Evolutionary conservation across 139 green algal genomes (phyloP), one percentile per base, ranked within the genome.

Genomic region (Desmodesmus armatus): DNA sequence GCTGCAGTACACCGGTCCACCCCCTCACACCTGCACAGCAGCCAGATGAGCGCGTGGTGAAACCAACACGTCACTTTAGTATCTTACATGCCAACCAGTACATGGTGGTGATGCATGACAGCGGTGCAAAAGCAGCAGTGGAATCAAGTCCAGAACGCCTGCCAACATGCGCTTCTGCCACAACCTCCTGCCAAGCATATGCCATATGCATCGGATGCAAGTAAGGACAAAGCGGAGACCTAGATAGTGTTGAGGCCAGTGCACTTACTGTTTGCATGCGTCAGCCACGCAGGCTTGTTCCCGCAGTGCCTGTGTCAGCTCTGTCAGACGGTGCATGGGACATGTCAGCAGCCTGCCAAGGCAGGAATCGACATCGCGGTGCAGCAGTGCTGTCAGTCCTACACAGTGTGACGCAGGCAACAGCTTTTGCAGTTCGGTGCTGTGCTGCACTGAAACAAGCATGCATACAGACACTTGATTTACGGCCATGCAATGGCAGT

Each of bases 361-460:
- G n/a, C n/a, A n/a, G n/a, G n/a, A n/a, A n/a, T n/a, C n/a, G n/a
- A n/a, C 6, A 89, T 90, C 67, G 94, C 73, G 63, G 87, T 55
- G 5, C 49, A 82, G 71, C 92, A 95, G 29, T 89, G 69, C 29
- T 41, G 21, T 37, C 87, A 71, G 21, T 85, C 66, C 3, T 91
- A 80, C 1, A 77, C 83, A 70, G 92, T 83, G n/a, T 67, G 65
- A 4, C 0, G 1, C 4, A 63, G 60, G 63, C 90, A 43, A 83
- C 90, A 95, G 0, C 21, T 23, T 29, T 87, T 92, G 3, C 92
- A 85, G 0, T 90, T 90, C 72, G 94, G 92, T n/a, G n/a, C n/a
- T n/a, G n/a, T n/a, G n/a, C n/a, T n/a, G n/a, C n/a, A n/a, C n/a
- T n/a, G n/a, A n/a, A n/a, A n/a, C n/a, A n/a, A n/a, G n/a, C n/a